Base-by-base conservation (phyloP, 1,284 basidiomycete genomes). In the Pisolithus thermaeus region DNA sequence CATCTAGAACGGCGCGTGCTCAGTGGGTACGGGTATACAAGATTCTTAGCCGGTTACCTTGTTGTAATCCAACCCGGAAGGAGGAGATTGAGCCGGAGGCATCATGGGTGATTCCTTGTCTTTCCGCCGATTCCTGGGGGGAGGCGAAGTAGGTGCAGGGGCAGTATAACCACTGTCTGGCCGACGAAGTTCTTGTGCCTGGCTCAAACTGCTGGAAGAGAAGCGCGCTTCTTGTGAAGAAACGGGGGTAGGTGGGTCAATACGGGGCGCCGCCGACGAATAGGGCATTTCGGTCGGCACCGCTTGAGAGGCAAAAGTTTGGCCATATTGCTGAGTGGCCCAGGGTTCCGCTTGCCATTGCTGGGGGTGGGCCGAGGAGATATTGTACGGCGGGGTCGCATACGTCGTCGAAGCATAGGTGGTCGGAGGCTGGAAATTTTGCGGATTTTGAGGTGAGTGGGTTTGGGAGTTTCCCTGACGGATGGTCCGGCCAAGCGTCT, bases 51-150 rank as follows among this genome's bases (percentile, higher is more conserved):
- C 42, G 61, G 64, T 54, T 54, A 79, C 80, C 73, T 81, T 83
- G 46, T 64, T 57, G 57, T 80, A 84, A 66, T 83, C 80, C 40
- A 81, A 61, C 12, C 56, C 43, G 52, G 64, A 53, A 46, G 45
- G 46, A 23, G 62, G 50, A 44, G 53, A 37, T 35, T 49, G 53
- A 54, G 55, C 65, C 50, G 61, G 53, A 16, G 63, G 53, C 38
- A 57, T 45, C 35, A 54, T 54, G 18, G 68, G 61, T n/a, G 69
- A 64, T 47, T 71, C 70, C 55, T 71, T 70, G 52, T 73, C 70
- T 50, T 59, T 65, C 47, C 62, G 67, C 56, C 63, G 68, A 4
- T 58, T 58, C 58, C 67, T 66, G 49, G 65, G 59, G 37, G 61
- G 57, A 39, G 66, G 54, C 38, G 66, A 45, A 46, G 62, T 40